Conservation (phyloP, 352 stramenopile species). For the Globisporangium sylvaticum region DNA sequence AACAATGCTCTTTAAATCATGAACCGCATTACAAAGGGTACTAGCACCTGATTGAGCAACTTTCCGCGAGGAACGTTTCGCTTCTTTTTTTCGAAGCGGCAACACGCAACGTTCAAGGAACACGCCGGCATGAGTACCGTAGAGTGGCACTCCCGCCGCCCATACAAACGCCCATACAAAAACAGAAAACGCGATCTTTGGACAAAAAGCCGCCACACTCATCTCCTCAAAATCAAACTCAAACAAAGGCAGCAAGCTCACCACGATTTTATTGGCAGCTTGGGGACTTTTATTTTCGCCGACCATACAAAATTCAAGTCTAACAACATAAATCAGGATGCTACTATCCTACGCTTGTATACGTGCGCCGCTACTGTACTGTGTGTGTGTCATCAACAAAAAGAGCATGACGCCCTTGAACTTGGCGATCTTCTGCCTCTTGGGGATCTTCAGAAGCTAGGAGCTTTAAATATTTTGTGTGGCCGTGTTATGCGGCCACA, state of each 20-base stretch:
- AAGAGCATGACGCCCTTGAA: not conserved
- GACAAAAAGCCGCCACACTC: not conserved
- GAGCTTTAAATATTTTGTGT: not conserved
- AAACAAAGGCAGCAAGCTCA: not conserved
- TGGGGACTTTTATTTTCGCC: not conserved
- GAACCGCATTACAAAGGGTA: not conserved
- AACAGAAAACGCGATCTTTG: slow-evolving; percentile 1
- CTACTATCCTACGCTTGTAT: not conserved
- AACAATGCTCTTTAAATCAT: not conserved
- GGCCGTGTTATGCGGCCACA: not conserved
- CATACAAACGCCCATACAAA: slow-evolving; percentile 4
- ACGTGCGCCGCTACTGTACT: not conserved
- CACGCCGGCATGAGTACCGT: not conserved
- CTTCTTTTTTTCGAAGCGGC: slow-evolving; percentile 4
- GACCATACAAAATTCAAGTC: not conserved
- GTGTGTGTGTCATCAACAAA: not conserved
- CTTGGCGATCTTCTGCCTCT: not conserved
- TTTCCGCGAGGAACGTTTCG: not conserved
- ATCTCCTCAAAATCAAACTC: not conserved
- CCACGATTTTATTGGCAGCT: not conserved
- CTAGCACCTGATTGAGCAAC: not conserved
- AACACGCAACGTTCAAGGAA: slow-evolving; percentile 15
- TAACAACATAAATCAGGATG: not conserved
- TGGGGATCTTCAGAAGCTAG: not conserved
- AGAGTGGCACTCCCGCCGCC: not conserved